These are phyloP conservation scores for Ceraceosorus guamensis DNA, from an alignment of 1,284 basidiomycete genomes.

Conservation along the genomic window DNA sequence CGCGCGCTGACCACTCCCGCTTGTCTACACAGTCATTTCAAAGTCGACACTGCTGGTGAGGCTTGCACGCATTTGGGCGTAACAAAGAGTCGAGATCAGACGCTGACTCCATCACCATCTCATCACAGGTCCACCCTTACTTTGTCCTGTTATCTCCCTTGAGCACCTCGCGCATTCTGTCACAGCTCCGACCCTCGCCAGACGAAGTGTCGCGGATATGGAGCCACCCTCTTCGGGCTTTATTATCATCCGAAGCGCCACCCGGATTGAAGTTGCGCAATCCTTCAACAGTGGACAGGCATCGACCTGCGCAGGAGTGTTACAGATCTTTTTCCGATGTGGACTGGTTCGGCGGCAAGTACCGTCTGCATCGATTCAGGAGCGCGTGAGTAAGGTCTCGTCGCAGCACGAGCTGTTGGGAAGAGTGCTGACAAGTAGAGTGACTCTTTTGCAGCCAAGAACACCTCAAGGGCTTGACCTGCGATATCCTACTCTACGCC, in stretches of 20 bases:
- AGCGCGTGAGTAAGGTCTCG: not conserved
- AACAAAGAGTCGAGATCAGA: too few species aligned
- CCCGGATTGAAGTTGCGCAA: not conserved
- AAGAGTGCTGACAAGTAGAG: not conserved
- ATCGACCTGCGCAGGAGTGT: conserved; percentile 4
- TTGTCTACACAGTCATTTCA: too few species aligned
- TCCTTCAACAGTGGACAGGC: not conserved
- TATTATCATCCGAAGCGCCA: conserved; percentile 2
- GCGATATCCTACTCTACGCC: conserved; percentile 2
- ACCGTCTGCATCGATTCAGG: conserved; percentile 7
- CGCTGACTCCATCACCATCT: too few species aligned
- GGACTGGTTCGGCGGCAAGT: conserved; percentile 2
- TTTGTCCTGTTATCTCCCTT: too few species aligned
- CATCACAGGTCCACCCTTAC: too few species aligned
- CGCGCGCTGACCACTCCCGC: too few species aligned
- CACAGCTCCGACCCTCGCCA: conserved; percentile 2
- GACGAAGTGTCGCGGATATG: conserved; percentile 5
- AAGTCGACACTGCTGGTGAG: too few species aligned
- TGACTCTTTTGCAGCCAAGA: conserved; percentile 5
- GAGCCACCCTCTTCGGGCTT: conserved; percentile 5
- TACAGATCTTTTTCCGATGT: conserved; percentile 8
- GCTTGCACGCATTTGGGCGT: too few species aligned
- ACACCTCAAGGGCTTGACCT: conserved; percentile 7
- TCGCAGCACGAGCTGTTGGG: not conserved
- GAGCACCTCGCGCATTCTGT: not conserved